Base-by-base conservation (phyloP, 345 rosid genomes). In the Acer campestre region DNA sequence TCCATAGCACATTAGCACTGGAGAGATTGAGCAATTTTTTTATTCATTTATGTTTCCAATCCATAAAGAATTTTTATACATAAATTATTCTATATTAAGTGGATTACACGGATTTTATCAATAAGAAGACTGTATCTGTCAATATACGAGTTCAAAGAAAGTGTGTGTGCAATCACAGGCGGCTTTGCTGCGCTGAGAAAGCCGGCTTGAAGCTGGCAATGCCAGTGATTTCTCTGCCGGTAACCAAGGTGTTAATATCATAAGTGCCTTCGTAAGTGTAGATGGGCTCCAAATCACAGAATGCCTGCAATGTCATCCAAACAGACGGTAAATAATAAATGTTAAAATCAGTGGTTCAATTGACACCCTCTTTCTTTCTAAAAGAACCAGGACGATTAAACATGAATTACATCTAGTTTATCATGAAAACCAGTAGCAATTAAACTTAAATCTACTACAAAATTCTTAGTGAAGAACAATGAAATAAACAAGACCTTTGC, bases 161-260 rank as follows among this genome's bases (percentile, higher is more conserved):
- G 38, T 0, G 38, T 31, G 5, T 35, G 38, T 4, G 6, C 38
- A 4, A 35, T 35, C 11, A 42, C 10, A 42, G 11, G 46, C 46
- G 9, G 2, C 46, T 42, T 7, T 2, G 46, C 10, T 42, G 46
- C 6, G 38, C 38, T 35, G 38, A 35, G 38, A 4, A 76, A 67
- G 88, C 84, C 8, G 97, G 91, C 80, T 90, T 96, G 84, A 96
- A 90, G 86, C 93, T 90, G n/a, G 98, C 94, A 65, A 92, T 17
- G 53, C 98, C 99, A 0, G 98, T 94, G 53, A 96, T 81, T 85
- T 94, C 99, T 82, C 99, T 86, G n/a, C 92, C 99, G 0, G 99
- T 93, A 17, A 95, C 90, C 86, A 95, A 85, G 82, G 78, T 90
- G 91, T 94, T 96, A 77, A 96, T 94, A 55, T 96, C 98, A 17